Percentiles rank a stretch among this genome's conserved stretches.
These are phyloP conservation scores for Dicorynia guianensis DNA, from an alignment of 306 rosid genomes.

Conservation along the genomic window DNA sequence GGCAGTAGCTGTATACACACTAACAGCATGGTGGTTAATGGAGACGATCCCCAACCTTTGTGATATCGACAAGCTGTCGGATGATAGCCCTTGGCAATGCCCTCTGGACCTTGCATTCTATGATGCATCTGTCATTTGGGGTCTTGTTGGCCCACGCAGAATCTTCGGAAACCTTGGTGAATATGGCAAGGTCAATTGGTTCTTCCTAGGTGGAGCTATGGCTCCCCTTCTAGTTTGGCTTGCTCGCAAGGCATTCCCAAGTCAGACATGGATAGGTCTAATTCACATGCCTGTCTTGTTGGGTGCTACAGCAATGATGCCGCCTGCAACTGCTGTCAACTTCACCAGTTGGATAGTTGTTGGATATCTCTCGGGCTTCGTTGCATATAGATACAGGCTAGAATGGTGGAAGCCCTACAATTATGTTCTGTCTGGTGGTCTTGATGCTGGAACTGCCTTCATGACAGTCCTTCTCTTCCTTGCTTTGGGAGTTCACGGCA, in stretches of 20 bases:
- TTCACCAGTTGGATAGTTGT: constrained; percentile 73
- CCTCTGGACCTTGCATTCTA: constrained; percentile 81
- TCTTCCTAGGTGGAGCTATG: constrained; percentile 77
- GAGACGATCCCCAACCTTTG: constrained; percentile 68
- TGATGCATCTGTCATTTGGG: constrained; percentile 90
- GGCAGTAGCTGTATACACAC: constrained; percentile 62
- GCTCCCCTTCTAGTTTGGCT: constrained; percentile 78
- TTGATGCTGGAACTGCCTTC: constrained; percentile 89
- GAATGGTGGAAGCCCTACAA: constrained; percentile 73
- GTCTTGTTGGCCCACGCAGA: constrained; percentile 86
- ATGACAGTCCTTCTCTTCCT: constrained; percentile 69
- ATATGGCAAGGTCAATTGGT: constrained; percentile 67
- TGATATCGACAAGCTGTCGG: constrained; percentile 54
- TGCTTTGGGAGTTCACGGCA: constrained; percentile 45
- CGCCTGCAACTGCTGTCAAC: constrained; percentile 78
- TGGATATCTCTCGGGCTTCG: constrained; percentile 63
- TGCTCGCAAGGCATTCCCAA: constrained; percentile 68
- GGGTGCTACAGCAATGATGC: constrained; percentile 77
- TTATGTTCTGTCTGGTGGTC: constrained; percentile 78
- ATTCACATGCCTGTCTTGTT: constrained; percentile 76
- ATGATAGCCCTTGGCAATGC: constrained; percentile 79
- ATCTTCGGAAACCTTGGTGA: constrained; percentile 85
- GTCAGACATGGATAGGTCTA: constrained; percentile 58
- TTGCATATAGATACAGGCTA: constrained; percentile 53
- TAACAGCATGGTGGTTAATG: constrained; percentile 92